These are phyloP conservation scores for Fusarium torreyae DNA, from an alignment of 2,329 filamentous ascomycete species.

Conservation along the genomic window DNA sequence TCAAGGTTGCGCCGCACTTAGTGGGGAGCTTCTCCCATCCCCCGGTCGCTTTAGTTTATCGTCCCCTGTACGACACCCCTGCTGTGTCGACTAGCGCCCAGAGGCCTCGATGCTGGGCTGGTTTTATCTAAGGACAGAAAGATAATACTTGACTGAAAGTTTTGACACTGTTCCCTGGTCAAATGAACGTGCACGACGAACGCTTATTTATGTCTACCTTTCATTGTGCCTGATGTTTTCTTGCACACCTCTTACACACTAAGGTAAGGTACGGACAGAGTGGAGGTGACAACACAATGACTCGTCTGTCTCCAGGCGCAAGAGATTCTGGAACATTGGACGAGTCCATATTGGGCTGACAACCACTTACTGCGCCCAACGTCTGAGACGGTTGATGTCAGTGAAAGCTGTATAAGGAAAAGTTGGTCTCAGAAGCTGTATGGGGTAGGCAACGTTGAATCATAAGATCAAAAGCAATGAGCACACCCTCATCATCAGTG, in stretches of 20 bases:
- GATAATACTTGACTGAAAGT: background rate
- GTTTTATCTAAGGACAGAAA: conserved; percentile 21
- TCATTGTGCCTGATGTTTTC: conserved; percentile 16
- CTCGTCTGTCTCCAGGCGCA: conserved; percentile 16
- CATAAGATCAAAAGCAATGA: conserved; percentile 35
- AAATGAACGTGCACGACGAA: accelerated
- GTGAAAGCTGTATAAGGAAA: conserved; percentile 10
- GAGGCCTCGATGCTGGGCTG: conserved; percentile 16
- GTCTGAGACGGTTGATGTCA: conserved; percentile 26
- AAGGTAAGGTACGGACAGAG: conserved; percentile 34
- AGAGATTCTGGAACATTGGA: conserved; percentile 24
- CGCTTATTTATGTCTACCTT: conserved; percentile 8
- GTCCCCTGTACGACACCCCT: conserved; percentile 7
- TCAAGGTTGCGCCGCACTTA: conserved; percentile 22
- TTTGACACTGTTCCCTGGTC: accelerated
- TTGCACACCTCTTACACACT: conserved; percentile 8
- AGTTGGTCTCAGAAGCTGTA: conserved; percentile 28
- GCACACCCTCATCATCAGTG: background rate
- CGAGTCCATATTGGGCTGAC: conserved; percentile 1
- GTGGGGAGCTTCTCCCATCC: conserved; percentile 13
- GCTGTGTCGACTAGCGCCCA: conserved; percentile 10
- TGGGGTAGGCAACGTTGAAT: conserved; percentile 12
- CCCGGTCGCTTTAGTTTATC: conserved; percentile 25
- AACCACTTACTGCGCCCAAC: conserved; percentile 21
- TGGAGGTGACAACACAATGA: conserved; percentile 21